Conservation (phyloP, 2,329 filamentous ascomycete genomes). For the Cordyceps pruinosa region DNA sequence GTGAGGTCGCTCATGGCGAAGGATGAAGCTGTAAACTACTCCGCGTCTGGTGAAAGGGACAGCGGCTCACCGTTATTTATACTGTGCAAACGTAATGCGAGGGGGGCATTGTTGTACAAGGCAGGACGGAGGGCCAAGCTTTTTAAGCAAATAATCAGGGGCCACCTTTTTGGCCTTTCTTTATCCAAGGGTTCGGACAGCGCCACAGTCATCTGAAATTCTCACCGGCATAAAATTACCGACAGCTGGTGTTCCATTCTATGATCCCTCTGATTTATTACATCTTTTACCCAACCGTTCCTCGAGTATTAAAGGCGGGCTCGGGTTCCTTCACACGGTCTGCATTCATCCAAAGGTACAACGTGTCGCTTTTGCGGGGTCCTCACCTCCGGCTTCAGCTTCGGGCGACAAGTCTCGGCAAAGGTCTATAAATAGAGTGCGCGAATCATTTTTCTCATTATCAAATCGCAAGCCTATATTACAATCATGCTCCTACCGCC, state of each 20-base stretch:
- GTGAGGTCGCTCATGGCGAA: slow-evolving; percentile 5
- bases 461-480: slow-evolving; percentile 10
- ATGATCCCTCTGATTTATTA: too few relatives aligned
- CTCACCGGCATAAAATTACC: too few relatives aligned
- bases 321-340: too few relatives aligned
- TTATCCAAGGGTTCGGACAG: neutral
- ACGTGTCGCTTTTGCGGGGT: neutral
- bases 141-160: slow-evolving; percentile 9
- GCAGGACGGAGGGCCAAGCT: neutral
- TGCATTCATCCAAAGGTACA: too few relatives aligned
- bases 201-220: neutral
- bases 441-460: slow-evolving; percentile 12
- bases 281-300: too few relatives aligned
- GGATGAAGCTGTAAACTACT: neutral
- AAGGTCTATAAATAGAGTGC: neutral
- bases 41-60: neutral
- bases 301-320: too few relatives aligned
- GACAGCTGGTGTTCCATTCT: too few relatives aligned
- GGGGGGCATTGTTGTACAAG: neutral
- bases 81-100: neutral
- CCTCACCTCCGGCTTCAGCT: neutral
- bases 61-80: neutral
- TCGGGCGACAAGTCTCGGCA: neutral
- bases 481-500: slow-evolving; percentile 24
- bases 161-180: slow-evolving; percentile 5